phyloP scores from a whole-genome alignment of 2,329 filamentous ascomycete genomes.

The Monosporascus sp. region DNA sequence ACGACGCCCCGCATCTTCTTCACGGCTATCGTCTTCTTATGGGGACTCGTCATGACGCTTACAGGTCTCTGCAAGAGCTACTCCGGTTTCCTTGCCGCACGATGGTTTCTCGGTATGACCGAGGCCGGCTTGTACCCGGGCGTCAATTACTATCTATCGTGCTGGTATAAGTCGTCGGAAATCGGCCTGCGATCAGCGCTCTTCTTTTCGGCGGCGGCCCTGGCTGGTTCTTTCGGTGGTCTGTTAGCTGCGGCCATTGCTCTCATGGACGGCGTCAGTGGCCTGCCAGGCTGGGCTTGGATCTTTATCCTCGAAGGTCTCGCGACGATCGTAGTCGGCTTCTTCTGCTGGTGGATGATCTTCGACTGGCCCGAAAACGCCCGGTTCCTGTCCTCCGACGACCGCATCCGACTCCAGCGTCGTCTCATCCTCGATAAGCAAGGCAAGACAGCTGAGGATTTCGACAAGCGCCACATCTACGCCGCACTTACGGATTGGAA shows the following conservation, averaged over 20 bases:
- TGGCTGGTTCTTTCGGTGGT: conserved; percentile 74
- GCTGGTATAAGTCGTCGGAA: conserved; percentile 78
- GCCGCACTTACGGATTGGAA: conserved; percentile 77
- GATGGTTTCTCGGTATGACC: conserved; percentile 67
- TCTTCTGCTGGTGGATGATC: conserved; percentile 71
- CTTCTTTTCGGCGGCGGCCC: conserved; percentile 78
- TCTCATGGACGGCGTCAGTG: conserved; percentile 61
- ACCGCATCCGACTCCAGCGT: conserved; percentile 67
- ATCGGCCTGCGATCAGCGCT: conserved; percentile 76
- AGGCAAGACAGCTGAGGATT: conserved; percentile 68
- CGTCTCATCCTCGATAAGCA: conserved; percentile 69
- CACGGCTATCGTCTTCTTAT: conserved; percentile 71
- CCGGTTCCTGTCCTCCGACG: conserved; percentile 63
- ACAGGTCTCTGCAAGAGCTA: conserved; percentile 64
- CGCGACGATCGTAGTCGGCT: conserved; percentile 62
- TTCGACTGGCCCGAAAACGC: conserved; percentile 78
- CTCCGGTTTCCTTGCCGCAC: conserved; percentile 60
- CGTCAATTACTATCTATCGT: conserved; percentile 75
- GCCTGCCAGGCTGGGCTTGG: conserved; percentile 56
- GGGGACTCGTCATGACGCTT: conserved; percentile 65
- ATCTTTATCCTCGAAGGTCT: conserved; percentile 69
- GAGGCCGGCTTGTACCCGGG: conserved; percentile 75
- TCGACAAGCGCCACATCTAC: conserved; percentile 69
- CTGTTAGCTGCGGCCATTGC: conserved; percentile 68
- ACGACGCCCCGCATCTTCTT: conserved; percentile 75